These are phyloP conservation scores for Ophiostoma himal-ulmi DNA, from an alignment of 2,329 filamentous ascomycete genomes.

Conservation along the genomic window DNA sequence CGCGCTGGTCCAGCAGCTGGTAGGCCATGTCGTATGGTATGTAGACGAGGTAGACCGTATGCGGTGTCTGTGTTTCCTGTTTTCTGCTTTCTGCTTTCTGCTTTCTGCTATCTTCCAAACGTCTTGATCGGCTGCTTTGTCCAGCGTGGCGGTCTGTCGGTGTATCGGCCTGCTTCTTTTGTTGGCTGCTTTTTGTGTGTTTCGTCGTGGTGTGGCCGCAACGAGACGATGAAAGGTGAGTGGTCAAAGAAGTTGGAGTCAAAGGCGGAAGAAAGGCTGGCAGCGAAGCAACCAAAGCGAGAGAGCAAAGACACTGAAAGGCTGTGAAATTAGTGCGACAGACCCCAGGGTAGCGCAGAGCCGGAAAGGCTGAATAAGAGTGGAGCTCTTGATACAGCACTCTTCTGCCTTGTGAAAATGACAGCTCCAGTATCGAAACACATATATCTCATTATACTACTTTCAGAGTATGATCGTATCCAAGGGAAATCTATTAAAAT, in stretches of 20 bases:
- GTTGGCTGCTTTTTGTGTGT: not conserved
- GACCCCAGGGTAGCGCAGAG: not conserved
- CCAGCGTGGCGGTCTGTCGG: not conserved
- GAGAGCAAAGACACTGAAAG: not conserved
- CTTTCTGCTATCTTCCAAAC: no score
- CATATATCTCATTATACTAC: not conserved
- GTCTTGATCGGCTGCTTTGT: not conserved
- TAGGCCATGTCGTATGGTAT: constrained; percentile 46
- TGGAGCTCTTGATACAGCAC: not conserved
- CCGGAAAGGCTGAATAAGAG: constrained; percentile 10
- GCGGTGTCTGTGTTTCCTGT: not conserved
- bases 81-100: no score
- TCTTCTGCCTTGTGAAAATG: not conserved
- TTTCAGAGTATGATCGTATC: not conserved
- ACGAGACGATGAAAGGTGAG: not conserved
- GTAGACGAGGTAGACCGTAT: not conserved
- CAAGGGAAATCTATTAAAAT: no score
- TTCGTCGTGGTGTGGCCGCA: not conserved
- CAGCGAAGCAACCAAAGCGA: not conserved
- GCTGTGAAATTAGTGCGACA: not conserved
- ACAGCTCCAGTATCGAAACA: not conserved
- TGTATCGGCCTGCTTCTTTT: not conserved
- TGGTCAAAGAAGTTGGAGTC: not conserved
- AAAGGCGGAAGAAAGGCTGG: not conserved
- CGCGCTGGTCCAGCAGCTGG: constrained; percentile 64